Evolutionary conservation across 306 rosid species (phyloP).

Genomic region (Lathyrus tuberosus): DNA sequence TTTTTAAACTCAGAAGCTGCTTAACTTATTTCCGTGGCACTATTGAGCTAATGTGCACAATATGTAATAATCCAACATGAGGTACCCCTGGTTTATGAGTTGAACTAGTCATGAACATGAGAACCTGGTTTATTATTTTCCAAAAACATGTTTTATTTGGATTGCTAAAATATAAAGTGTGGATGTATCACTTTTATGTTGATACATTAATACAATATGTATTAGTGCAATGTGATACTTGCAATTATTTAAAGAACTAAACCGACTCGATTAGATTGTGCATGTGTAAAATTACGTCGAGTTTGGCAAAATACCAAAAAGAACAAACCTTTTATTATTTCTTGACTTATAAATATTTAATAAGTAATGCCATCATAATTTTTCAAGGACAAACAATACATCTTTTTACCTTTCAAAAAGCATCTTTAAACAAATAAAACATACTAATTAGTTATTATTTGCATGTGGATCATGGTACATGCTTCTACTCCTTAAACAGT

Average conservation of each 20-base stretch:
- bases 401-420: neutral
- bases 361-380: neutral
- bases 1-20: conserved; percentile 36
- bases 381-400: neutral
- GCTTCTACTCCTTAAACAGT: conserved; percentile 46
- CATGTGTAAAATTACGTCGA: no score
- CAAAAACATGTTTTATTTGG: neutral
- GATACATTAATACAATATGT: no score
- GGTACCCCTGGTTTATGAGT: conserved; percentile 19
- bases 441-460: neutral
- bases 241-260: neutral
- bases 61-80: conserved; percentile 15
- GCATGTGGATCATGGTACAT: neutral
- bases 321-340: neutral
- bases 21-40: conserved; percentile 20
- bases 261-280: no score
- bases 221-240: neutral
- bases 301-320: neutral
- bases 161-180: neutral
- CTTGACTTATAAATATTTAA: neutral
- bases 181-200: neutral
- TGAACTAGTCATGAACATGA: conserved; percentile 11
- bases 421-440: neutral
- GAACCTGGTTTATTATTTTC: neutral
- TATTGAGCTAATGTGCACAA: neutral